Percentiles rank a stretch among this genome's conserved stretches.
Conservation (phyloP, 2,329 filamentous ascomycete species). For the Diaporthe sp. region DNA sequence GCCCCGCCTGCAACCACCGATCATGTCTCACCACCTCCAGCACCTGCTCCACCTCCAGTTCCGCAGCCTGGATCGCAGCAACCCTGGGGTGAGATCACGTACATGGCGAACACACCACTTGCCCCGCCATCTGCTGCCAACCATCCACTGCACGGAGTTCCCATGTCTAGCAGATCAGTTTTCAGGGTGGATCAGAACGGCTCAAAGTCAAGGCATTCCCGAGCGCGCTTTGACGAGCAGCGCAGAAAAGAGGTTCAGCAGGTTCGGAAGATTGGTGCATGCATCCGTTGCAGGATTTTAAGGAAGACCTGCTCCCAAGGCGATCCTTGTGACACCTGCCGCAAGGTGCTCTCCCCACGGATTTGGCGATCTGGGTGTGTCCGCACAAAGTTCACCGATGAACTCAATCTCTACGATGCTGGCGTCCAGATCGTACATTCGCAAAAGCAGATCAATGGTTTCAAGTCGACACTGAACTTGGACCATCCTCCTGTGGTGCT, state of each 20-base stretch:
- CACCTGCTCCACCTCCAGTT: not conserved
- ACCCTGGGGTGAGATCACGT: conserved; percentile 69
- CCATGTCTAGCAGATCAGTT: conserved; percentile 51
- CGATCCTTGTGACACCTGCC: conserved; percentile 73
- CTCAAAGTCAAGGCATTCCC: conserved; percentile 63
- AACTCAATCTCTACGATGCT: conserved; percentile 74
- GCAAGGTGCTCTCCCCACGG: conserved; percentile 73
- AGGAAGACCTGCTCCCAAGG: conserved; percentile 77
- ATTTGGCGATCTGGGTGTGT: conserved; percentile 77
- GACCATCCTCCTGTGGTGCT: conserved; percentile 64
- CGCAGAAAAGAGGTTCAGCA: conserved; percentile 76
- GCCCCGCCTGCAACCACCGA: conserved; percentile 5
- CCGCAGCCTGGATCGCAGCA: conserved; percentile 48
- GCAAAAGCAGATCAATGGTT: conserved; percentile 69
- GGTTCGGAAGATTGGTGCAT: conserved; percentile 75
- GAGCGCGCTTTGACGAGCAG: conserved; percentile 69
- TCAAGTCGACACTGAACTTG: conserved; percentile 66
- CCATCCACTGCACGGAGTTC: conserved; percentile 37
- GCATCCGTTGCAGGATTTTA: conserved; percentile 75
- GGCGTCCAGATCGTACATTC: conserved; percentile 74
- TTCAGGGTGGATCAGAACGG: conserved; percentile 69
- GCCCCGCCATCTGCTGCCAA: conserved; percentile 6
- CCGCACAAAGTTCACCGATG: conserved; percentile 72
- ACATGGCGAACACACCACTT: conserved; percentile 54
- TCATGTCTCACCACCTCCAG: conserved; percentile 25